Base-by-base conservation (phyloP, 495 filamentous ascomycete species). In the Tuber umbilicatum region DNA sequence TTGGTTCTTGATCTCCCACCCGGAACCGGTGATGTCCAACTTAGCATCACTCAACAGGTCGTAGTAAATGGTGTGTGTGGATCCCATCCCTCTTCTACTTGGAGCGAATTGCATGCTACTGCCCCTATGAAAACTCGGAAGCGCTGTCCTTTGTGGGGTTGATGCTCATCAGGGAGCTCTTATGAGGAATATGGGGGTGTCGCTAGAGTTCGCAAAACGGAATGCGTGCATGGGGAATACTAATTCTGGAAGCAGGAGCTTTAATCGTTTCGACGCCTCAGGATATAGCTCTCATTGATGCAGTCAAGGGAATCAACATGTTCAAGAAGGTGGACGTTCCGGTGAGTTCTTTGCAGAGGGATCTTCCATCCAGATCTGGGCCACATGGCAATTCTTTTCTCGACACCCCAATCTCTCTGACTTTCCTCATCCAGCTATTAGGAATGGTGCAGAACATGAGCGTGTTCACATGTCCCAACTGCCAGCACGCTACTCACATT, bases 371-470 rank as follows among this genome's bases (percentile, higher is more conserved):
- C 6, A 23, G 5, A 73, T 45, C 50, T 60, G 16, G 16, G n/a
- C 50, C 50, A 9, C 6, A 31, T 60, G n/a, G n/a, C n/a, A 31
- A 31, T 31, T 12, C 64, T 39, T 75, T 12, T 38, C 35, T 41
- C 27, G 3, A 31, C 68, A 41, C 23, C 41, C 27, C n/a, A 23
- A 31, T 31, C 5, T 16, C 9, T 16, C 31, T 76, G 39, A 69
- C 27, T 72, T 74, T 17, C 70, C 37, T 27, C 35, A 27, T 37
- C 42, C 38, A 85, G 82, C 85, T 92, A 23, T 84, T 98, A 38
- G 95, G 95, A n/a, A 90, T 98, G 87, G 90, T 98, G 70, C 91
- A 94, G 81, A 99, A 99, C 78, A 99, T 99, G 95, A 91, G 90
- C 4, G 86, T 91, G 38, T 97, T 97, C 79, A 86, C 84, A 2